Base-by-base conservation (phyloP, 2,329 filamentous ascomycete species). In the Thelonectria discophora region DNA sequence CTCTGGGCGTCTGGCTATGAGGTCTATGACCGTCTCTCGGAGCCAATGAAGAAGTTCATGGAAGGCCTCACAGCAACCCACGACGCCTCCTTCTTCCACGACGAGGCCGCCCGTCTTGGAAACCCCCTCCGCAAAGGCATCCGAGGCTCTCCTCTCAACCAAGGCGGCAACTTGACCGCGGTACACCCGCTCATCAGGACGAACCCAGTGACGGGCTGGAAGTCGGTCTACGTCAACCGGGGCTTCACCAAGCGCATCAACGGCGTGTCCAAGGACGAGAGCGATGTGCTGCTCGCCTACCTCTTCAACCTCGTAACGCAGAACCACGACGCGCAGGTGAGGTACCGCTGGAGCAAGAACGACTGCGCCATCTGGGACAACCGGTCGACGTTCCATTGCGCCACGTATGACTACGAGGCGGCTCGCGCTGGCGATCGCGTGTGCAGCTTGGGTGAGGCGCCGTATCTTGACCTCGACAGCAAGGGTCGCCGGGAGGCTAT, bases 341-440 rank as follows among this genome's bases (percentile, higher is more conserved):
- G 85, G 4, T 86, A 82, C 68, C 77, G 78, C 54, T 86, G 83
- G 84, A 76, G 75, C 55, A 76, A 80, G 69, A 84, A 85, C 58
- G 83, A 86, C 66, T 70, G 82, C 5, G 84, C 86, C 1, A 88
- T 90, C 65, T 91, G 88, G 88, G 88, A 91, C 70, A 90, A 90
- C 68, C 75, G 81, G 52, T 81, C 75, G 30, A 82, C 77, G 11
- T 80, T 76, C 65, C 80, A 83, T 62, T 80, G 82, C 39, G 87
- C 86, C 0, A 90, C 86, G 0, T 88, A 85, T 64, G 88, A 90
- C 65, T 90, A 89, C 12, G 78, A 68, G 5, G 78, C 77, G 7
- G 77, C 77, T 1, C 71, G 80, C 3, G 73, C 74, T n/a, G 80
- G 80, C 4, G 76, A 81, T 57, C 72, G 80, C 1, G 79, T 80